Evolutionary conservation across 2,329 filamentous ascomycete species (phyloP).

Genomic region (Colletotrichum sansevieriae): DNA sequence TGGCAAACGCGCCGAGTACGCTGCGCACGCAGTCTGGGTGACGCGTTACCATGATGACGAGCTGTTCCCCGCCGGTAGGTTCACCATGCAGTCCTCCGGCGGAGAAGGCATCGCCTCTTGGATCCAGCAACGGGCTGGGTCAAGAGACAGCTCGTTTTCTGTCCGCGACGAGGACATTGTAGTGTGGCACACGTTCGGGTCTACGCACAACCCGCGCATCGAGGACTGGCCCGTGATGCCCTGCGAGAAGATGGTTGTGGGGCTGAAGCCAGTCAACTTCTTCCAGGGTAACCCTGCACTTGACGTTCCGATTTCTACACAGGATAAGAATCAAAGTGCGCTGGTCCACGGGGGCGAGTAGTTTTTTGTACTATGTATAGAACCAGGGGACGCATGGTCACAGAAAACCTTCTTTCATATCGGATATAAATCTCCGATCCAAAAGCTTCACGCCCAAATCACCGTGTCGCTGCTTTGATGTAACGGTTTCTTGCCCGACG

Average conservation of each 20-base stretch:
- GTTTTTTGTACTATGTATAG: background rate
- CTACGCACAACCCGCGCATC: constrained; percentile 74
- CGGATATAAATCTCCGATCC: background rate
- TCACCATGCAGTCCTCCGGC: too few relatives aligned
- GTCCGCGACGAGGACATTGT: constrained; percentile 66
- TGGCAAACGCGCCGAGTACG: too few relatives aligned
- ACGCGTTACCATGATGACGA: too few relatives aligned
- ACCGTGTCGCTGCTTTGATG: background rate
- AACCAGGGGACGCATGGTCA: too few relatives aligned
- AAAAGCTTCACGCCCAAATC: background rate
- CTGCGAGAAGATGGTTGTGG: constrained; percentile 65
- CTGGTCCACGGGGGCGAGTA: constrained; percentile 32
- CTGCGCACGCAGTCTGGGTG: too few relatives aligned
- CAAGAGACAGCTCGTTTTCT: constrained; percentile 54
- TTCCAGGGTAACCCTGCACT: constrained; percentile 64
- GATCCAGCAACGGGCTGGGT: too few relatives aligned
- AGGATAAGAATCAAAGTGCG: constrained; percentile 52
- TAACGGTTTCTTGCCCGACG: background rate
- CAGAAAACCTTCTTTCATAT: too few relatives aligned
- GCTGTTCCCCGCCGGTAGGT: too few relatives aligned
- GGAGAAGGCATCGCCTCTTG: too few relatives aligned
- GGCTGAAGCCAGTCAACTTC: constrained; percentile 61
- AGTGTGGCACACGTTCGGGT: constrained; percentile 69
- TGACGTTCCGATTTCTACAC: constrained; percentile 60
- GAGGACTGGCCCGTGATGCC: constrained; percentile 81